Evolutionary conservation across 2,329 filamentous ascomycete genomes (phyloP), one percentile per base, ranked within the genome.

Genomic region (Diaporthe capsici): DNA sequence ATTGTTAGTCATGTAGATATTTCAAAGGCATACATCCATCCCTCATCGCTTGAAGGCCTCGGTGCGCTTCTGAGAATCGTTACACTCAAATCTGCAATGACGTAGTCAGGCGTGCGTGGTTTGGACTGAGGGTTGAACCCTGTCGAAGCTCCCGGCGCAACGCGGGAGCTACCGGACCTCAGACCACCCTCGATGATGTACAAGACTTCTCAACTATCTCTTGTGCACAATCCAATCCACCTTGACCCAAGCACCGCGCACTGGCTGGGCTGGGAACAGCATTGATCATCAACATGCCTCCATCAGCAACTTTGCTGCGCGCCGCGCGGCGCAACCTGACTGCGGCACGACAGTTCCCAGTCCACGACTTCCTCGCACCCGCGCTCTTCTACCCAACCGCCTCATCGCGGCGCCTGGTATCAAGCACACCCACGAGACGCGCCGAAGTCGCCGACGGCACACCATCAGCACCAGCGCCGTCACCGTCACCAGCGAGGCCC

Each of bases 281-380:
- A n/a, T 9, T 34, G 17, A 42, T 25, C 28, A 7, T 42, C 31
- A 58, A 67, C 5, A 83, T 82, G 82, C 63, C 79, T 63, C 73
- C 77, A 22, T 77, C 78, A 60, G 75, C 75, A 31, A 74, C 71
- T 37, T 68, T 81, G 44, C 31, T 77, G 75, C 78, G 78, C 76
- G 55, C 78, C 22, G 55, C 73, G 10, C 72, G 80, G 75, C 81
- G 79, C 75, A 75, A 76, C 17, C 71, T 73, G 53, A 61, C 76
- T 42, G 25, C 58, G 20, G 15, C 68, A 44, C 78, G 65, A 47
- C 60, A 77, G 55, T 72, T 79, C 3, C 81, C 81, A 49, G 71
- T 84, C 37, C 83, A 82, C 72, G 83, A 86, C 72, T 85, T 86
- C 67, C 82, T 87, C 42, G 80, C 82, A 15, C 84, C 85, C 31